phyloP scores from a whole-genome alignment of 2,329 filamentous ascomycete genomes.

The Colletotrichum australisinense region DNA sequence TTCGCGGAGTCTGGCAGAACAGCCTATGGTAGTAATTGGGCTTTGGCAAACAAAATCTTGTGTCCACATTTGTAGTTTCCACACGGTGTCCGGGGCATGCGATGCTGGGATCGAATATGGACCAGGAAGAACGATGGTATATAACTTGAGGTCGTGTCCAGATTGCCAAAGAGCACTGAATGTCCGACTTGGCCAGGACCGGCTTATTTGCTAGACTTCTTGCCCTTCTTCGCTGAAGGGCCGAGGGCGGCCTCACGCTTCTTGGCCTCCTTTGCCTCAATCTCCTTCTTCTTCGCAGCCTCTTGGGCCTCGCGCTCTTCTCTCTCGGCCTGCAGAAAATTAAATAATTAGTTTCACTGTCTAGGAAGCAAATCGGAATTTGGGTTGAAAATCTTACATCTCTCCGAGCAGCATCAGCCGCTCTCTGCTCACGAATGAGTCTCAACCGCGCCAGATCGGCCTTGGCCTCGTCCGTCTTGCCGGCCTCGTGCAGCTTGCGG shows the following conservation, averaged over 20 bases:
- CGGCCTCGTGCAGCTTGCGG: slow-evolving; percentile 90
- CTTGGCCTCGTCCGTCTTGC: slow-evolving; percentile 96
- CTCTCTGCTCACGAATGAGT: slow-evolving; percentile 86
- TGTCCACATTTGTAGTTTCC: slow-evolving; percentile 13
- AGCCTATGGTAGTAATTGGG: background rate
- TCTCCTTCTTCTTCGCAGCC: slow-evolving; percentile 59
- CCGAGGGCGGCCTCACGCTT: slow-evolving; percentile 64
- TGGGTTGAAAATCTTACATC: slow-evolving; percentile 64
- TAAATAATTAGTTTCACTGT: background rate
- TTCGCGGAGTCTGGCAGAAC: background rate
- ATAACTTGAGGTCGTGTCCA: background rate
- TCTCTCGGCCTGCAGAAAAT: slow-evolving; percentile 61
- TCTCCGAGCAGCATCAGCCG: slow-evolving; percentile 84
- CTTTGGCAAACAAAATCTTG: background rate
- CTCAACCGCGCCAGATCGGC: slow-evolving; percentile 86
- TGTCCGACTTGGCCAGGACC: background rate
- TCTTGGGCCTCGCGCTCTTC: slow-evolving; percentile 67
- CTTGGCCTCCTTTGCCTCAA: slow-evolving; percentile 67
- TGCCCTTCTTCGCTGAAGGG: slow-evolving; percentile 52
- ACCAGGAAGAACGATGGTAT: slow-evolving; percentile 22
- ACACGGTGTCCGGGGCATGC: background rate
- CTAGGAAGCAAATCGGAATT: background rate
- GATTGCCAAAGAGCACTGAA: background rate
- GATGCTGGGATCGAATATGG: slow-evolving; percentile 9
- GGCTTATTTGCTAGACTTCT: slow-evolving; percentile 50